Percentiles rank a stretch among this genome's conserved stretches.
Conservation (phyloP, 1,284 basidiomycete species). For the Trichosporon coremiiforme region DNA sequence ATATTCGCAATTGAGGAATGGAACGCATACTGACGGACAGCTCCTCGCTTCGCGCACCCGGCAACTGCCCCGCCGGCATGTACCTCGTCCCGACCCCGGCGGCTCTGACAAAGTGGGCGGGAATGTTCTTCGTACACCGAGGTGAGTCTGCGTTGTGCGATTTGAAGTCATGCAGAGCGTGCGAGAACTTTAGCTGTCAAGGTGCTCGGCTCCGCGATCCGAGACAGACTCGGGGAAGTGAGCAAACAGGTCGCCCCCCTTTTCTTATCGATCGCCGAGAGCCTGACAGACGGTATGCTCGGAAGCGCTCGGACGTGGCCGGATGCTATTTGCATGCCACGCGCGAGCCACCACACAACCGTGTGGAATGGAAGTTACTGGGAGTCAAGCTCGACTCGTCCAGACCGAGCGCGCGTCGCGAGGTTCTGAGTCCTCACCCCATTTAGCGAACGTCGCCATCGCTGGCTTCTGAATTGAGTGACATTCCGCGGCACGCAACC, state of each 20-base stretch:
- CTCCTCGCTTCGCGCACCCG: slow-evolving; percentile 46
- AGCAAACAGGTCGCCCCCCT: neutral
- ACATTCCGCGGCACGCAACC: neutral
- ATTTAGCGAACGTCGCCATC: neutral
- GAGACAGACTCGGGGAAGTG: neutral
- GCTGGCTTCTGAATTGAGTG: slow-evolving; percentile 1
- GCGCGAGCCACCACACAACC: neutral
- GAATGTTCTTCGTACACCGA: slow-evolving; percentile 81
- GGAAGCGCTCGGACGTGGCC: neutral
- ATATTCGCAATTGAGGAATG: neutral
- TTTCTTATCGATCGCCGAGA: slow-evolving; percentile 2
- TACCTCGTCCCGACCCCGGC: slow-evolving; percentile 72
- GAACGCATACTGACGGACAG: slow-evolving; percentile 31
- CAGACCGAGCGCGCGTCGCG: neutral
- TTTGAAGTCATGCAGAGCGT: too few species aligned
- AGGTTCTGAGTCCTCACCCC: neutral
- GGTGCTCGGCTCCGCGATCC: neutral
- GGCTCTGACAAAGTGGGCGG: slow-evolving; percentile 72
- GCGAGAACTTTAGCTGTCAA: too few species aligned
- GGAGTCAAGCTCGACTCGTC: too few species aligned
- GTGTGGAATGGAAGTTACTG: neutral
- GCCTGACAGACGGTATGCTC: neutral
- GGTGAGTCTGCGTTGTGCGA: slow-evolving; percentile 60
- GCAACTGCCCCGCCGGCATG: slow-evolving; percentile 80
- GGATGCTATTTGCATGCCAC: neutral